These are phyloP conservation scores for Pezizomycotina sp. DNA, from an alignment of 2,329 filamentous ascomycete species.

Conservation along the genomic window DNA sequence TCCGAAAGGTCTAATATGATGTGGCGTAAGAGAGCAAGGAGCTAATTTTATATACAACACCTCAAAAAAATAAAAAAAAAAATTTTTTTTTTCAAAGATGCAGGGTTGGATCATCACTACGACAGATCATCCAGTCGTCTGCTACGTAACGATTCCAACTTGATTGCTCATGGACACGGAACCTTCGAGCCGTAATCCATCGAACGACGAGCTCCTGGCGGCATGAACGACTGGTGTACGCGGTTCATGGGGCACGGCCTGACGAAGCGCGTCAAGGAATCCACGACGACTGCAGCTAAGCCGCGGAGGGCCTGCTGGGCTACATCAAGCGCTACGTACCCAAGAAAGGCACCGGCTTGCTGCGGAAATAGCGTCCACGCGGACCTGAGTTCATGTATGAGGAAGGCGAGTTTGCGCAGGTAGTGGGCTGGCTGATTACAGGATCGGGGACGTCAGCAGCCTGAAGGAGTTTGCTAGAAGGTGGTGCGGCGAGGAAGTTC, in stretches of 20 bases:
- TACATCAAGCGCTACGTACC: constrained; percentile 65
- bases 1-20: constrained; percentile 9
- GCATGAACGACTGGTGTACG: constrained; percentile 83
- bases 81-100: constrained; percentile 4
- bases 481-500: constrained; percentile 52
- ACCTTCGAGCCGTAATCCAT: constrained; percentile 71
- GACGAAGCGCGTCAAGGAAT: constrained; percentile 56
- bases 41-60: constrained; percentile 5
- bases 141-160: constrained; percentile 72
- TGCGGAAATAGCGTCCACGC: constrained; percentile 90
- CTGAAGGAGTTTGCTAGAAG: constrained; percentile 79
- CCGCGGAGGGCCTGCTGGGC: constrained; percentile 53
- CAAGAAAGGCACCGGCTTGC: constrained; percentile 49
- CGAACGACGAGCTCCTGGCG: constrained; percentile 53
- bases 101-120: constrained; percentile 85
- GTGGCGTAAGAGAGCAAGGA: not conserved
- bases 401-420: constrained; percentile 50
- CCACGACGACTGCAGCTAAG: constrained; percentile 52
- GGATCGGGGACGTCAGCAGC: constrained; percentile 78
- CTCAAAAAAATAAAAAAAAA: constrained; percentile 13
- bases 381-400: constrained; percentile 64
- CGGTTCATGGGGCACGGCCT: constrained; percentile 76
- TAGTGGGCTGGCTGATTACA: constrained; percentile 67
- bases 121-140: constrained; percentile 71
- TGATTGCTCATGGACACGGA: constrained; percentile 55